Percentiles rank a stretch among this genome's conserved stretches.
phyloP scores from a whole-genome alignment of 768 basidiomycete genomes.

The Lyophyllum decastes region DNA sequence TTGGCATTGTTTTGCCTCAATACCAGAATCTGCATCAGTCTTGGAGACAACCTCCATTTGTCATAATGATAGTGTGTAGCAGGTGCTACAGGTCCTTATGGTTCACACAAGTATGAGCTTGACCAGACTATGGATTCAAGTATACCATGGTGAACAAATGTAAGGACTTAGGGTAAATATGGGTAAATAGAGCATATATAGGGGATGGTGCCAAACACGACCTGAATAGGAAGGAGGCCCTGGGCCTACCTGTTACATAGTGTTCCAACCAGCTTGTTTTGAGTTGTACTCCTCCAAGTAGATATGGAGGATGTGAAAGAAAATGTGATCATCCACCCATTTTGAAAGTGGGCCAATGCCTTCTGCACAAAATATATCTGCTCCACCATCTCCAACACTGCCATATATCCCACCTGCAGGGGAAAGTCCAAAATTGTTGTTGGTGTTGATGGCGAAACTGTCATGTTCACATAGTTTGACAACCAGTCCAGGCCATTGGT shows the following conservation, averaged over 20 bases:
- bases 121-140: no score
- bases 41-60: not conserved
- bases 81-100: no score
- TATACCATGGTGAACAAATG: no score
- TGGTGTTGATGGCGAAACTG: conserved; percentile 22
- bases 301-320: conserved; percentile 18
- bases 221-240: no score
- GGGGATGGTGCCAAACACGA: no score
- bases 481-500: conserved; percentile 36
- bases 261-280: not conserved
- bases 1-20: conserved; percentile 13
- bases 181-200: no score
- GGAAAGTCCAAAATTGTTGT: conserved; percentile 20
- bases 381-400: conserved; percentile 15
- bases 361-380: conserved; percentile 20
- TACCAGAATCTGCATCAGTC: conserved; percentile 20
- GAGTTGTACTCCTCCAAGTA: not conserved
- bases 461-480: conserved; percentile 16
- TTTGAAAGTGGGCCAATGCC: conserved; percentile 25
- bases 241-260: no score
- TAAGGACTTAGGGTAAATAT: no score
- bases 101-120: no score
- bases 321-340: conserved; percentile 32
- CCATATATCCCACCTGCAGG: conserved; percentile 25
- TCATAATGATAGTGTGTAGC: no score